Conservation (phyloP, 2,329 filamentous ascomycete species). For the Colletotrichum tofieldiae region DNA sequence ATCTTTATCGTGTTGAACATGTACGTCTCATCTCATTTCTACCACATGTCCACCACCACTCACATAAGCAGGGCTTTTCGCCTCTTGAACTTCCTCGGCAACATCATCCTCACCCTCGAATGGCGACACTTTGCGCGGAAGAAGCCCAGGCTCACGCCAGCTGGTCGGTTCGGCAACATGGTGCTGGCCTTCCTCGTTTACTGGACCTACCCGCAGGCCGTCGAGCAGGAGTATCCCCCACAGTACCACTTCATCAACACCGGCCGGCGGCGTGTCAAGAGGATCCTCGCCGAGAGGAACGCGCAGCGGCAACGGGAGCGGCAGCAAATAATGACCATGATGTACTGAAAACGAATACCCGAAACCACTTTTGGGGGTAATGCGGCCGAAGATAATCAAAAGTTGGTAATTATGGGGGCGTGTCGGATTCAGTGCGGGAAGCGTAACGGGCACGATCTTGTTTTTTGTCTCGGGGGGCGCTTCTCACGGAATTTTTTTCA, state of each 20-base stretch:
- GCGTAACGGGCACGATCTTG: background rate
- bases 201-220: slow-evolving; percentile 59
- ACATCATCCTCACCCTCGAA: slow-evolving; percentile 55
- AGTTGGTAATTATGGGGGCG: background rate
- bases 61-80: slow-evolving; percentile 53
- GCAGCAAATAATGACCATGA: slow-evolving; percentile 38
- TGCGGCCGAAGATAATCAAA: background rate
- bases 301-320: slow-evolving; percentile 31
- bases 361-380: background rate
- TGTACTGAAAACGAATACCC: slow-evolving; percentile 6
- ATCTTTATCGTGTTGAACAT: slow-evolving; percentile 56
- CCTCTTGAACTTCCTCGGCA: slow-evolving; percentile 57
- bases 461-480: background rate
- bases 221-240: slow-evolving; percentile 56
- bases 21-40: slow-evolving; percentile 48
- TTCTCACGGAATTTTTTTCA: background rate
- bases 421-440: background rate
- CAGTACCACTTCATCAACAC: slow-evolving; percentile 41
- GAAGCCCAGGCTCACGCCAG: slow-evolving; percentile 45
- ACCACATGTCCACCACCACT: slow-evolving; percentile 24
- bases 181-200: slow-evolving; percentile 54
- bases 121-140: slow-evolving; percentile 57
- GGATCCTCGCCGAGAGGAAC: slow-evolving; percentile 39
- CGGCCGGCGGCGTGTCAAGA: slow-evolving; percentile 38
- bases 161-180: slow-evolving; percentile 46